Percentiles rank a stretch among this genome's conserved stretches.
Evolutionary conservation across 495 filamentous ascomycete genomes (phyloP).

Genomic region (Aspergillus funiculosus): DNA sequence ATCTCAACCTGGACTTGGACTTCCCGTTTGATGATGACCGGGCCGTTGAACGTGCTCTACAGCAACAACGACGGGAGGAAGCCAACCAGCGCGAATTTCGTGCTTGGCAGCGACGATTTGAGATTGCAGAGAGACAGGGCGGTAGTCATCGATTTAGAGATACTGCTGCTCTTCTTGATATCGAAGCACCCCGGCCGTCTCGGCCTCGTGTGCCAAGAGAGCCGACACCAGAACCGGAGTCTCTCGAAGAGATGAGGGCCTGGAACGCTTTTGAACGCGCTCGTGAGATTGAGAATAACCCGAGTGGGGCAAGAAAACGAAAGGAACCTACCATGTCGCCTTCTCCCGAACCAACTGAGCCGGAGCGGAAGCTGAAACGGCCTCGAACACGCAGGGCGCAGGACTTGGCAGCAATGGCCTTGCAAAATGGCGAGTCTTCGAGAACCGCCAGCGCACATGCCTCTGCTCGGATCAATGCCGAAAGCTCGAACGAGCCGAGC

Average conservation of each 20-base stretch:
- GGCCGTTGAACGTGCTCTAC: conserved; percentile 41
- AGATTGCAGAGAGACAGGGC: conserved; percentile 73
- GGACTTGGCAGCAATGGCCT: conserved; percentile 41
- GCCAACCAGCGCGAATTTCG: conserved; percentile 61
- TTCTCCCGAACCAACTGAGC: conserved; percentile 53
- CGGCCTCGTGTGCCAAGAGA: conserved; percentile 40
- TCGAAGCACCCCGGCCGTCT: conserved; percentile 42
- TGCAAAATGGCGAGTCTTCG: conserved; percentile 44
- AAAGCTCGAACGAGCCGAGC: conserved; percentile 45
- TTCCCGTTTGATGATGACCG: conserved; percentile 79
- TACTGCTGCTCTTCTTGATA: conserved; percentile 49
- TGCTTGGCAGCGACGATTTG: conserved; percentile 72
- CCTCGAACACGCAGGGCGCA: conserved; percentile 61
- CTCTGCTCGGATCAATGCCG: conserved; percentile 27
- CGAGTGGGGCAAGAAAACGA: conserved; percentile 57
- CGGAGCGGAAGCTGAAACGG: conserved; percentile 75
- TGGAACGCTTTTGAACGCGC: conserved; percentile 89
- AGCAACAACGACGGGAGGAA: conserved; percentile 53
- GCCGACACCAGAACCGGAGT: conserved; percentile 56
- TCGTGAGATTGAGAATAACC: conserved; percentile 57
- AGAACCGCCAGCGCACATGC: conserved; percentile 31
- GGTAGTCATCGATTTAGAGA: conserved; percentile 65
- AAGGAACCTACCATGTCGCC: conserved; percentile 76
- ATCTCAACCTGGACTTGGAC: conserved; percentile 75
- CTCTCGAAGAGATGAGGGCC: conserved; percentile 71